These are phyloP conservation scores for Puccinia hordei DNA, from an alignment of 1,284 basidiomycete species.

Conservation along the genomic window DNA sequence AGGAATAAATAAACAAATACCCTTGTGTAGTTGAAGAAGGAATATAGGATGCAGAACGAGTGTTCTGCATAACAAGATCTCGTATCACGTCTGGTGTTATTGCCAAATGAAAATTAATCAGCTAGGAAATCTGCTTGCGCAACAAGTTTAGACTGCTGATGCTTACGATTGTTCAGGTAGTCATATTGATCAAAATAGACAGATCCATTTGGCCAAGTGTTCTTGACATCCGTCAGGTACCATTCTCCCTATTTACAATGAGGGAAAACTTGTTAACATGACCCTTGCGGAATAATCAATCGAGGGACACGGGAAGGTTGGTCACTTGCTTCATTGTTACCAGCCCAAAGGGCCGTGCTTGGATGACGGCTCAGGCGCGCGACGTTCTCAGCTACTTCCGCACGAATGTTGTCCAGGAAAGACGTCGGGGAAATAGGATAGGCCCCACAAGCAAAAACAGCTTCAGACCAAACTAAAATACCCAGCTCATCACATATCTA, in stretches of 20 bases:
- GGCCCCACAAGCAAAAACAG: slow-evolving; percentile 55
- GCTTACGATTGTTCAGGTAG: slow-evolving; percentile 63
- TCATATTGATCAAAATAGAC: slow-evolving; percentile 62
- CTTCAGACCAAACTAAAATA: slow-evolving; percentile 69
- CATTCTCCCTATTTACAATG: slow-evolving; percentile 35
- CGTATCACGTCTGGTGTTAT: slow-evolving; percentile 62
- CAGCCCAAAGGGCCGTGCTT: slow-evolving; percentile 68
- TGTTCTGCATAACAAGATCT: slow-evolving; percentile 64
- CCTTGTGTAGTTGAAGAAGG: slow-evolving; percentile 67
- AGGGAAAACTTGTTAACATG: too few species aligned
- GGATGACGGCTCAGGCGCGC: slow-evolving; percentile 66
- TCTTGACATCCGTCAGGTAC: slow-evolving; percentile 29
- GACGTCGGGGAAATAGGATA: slow-evolving; percentile 59
- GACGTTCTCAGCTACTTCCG: slow-evolving; percentile 68
- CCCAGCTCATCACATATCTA: slow-evolving; percentile 68
- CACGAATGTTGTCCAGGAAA: slow-evolving; percentile 64
- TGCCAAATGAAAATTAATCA: slow-evolving; percentile 64
- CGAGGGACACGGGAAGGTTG: too few species aligned
- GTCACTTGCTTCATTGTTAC: slow-evolving; percentile 64
- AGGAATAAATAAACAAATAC: slow-evolving; percentile 3
- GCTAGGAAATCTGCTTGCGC: slow-evolving; percentile 56
- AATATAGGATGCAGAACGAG: slow-evolving; percentile 67
- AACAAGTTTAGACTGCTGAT: slow-evolving; percentile 59
- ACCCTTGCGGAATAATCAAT: neutral
- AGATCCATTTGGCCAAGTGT: slow-evolving; percentile 41